A percentile compares a stretch with the other conserved stretches of the same genome.
Evolutionary conservation across 1,284 basidiomycete genomes (phyloP).

Genomic region (Cerrena zonata): DNA sequence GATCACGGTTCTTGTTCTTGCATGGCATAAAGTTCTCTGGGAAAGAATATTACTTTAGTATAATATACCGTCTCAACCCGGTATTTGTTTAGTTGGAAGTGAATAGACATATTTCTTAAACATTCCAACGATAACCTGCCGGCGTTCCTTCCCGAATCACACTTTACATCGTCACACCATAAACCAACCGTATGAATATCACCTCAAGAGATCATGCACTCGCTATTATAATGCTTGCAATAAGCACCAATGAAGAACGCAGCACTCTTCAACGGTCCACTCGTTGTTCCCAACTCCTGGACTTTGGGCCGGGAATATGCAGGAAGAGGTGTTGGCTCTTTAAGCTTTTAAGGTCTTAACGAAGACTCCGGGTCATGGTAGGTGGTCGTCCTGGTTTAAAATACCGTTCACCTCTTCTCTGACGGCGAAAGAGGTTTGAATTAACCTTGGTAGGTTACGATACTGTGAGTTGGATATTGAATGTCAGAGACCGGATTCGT

Average conservation of each 20-base stretch:
- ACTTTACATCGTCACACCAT: not conserved
- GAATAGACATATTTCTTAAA: too few relatives aligned
- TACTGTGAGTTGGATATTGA: too few relatives aligned
- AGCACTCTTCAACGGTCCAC: slow-evolving; percentile 92
- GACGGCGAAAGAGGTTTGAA: not conserved
- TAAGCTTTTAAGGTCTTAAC: slow-evolving; percentile 45
- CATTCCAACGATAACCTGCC: too few relatives aligned
- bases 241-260: slow-evolving; percentile 95
- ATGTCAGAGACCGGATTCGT: not conserved
- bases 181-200: not conserved
- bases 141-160: not conserved
- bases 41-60: too few relatives aligned
- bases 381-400: slow-evolving; percentile 43
- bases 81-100: too few relatives aligned
- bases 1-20: slow-evolving; percentile 87
- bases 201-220: slow-evolving; percentile 25
- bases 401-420: not conserved
- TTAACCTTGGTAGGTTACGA: not conserved
- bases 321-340: slow-evolving; percentile 75
- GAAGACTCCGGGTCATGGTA: slow-evolving; percentile 39
- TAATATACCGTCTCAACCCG: too few relatives aligned
- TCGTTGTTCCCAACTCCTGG: slow-evolving; percentile 85
- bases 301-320: slow-evolving; percentile 76
- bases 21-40: slow-evolving; percentile 99
- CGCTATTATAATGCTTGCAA: slow-evolving; percentile 96